A percentile compares a stretch with the other conserved stretches of the same genome.
phyloP scores from a whole-genome alignment of 2,329 filamentous ascomycete species.

The Clonostachys sp. region DNA sequence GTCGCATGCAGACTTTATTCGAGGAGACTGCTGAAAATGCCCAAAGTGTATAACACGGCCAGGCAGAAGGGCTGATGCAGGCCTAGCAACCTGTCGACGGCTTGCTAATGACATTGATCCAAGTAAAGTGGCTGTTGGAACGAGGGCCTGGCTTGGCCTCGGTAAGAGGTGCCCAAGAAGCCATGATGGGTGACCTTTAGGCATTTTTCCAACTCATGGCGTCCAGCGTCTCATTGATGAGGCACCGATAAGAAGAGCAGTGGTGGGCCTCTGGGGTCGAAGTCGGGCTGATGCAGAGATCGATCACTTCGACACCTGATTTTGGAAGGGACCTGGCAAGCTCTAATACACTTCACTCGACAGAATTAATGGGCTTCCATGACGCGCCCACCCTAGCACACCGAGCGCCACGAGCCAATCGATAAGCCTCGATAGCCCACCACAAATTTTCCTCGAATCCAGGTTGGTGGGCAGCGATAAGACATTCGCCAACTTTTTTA shows the following conservation, averaged over 20 bases:
- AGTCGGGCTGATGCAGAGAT: background rate
- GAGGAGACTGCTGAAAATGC: no score
- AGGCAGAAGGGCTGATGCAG: no score
- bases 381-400: slow-evolving; percentile 22
- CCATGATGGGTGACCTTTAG: slow-evolving; percentile 29
- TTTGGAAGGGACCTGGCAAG: background rate
- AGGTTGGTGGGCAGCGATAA: slow-evolving; percentile 1
- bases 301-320: background rate
- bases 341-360: no score
- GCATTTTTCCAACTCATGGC: slow-evolving; percentile 36
- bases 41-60: no score
- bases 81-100: no score
- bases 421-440: slow-evolving; percentile 34
- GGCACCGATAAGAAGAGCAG: background rate
- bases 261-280: background rate
- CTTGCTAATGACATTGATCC: no score
- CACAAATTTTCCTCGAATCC: slow-evolving; percentile 26
- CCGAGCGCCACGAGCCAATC: slow-evolving; percentile 17
- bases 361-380: slow-evolving; percentile 23
- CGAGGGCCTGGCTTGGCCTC: slow-evolving; percentile 10
- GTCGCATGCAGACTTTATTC: no score
- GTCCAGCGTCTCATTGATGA: slow-evolving; percentile 3
- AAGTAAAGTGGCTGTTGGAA: background rate
- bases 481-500: slow-evolving; percentile 7
- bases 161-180: slow-evolving; percentile 26